A percentile compares a stretch with the other conserved stretches of the same genome.
Conservation (phyloP, 495 filamentous ascomycete genomes). For the Lineolata rhizophorae region DNA sequence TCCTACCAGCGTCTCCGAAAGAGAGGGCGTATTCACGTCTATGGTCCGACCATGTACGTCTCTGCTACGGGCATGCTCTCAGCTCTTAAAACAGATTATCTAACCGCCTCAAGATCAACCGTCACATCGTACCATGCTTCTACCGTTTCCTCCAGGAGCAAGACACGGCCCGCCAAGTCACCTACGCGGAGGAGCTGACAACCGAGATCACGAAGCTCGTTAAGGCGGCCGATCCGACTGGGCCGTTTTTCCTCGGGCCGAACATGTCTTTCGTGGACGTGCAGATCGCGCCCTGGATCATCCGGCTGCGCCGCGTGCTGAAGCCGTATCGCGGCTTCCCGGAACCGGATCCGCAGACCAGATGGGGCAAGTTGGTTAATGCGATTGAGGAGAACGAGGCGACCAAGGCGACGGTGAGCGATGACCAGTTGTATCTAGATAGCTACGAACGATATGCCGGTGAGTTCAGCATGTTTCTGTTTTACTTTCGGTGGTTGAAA, state of each 20-base stretch:
- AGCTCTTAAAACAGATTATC: constrained; percentile 1
- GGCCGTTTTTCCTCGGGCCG: constrained; percentile 65
- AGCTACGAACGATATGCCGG: constrained; percentile 44
- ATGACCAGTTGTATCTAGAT: constrained; percentile 49
- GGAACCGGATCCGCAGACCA: constrained; percentile 41
- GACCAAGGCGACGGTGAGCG: constrained; percentile 58
- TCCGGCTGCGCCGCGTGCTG: constrained; percentile 53
- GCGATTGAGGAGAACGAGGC: constrained; percentile 57
- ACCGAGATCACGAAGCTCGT: constrained; percentile 52
- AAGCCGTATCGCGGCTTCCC: constrained; percentile 66
- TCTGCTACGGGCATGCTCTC: background rate
- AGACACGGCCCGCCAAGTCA: constrained; percentile 37
- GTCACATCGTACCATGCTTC: constrained; percentile 62
- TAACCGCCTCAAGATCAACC: constrained; percentile 42
- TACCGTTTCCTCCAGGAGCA: constrained; percentile 57
- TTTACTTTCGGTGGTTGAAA: background rate
- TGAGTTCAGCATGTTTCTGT: constrained; percentile 16
- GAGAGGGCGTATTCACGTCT: constrained; percentile 57
- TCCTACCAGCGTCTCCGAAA: constrained; percentile 49
- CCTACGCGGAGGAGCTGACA: constrained; percentile 40
- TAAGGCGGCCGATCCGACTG: constrained; percentile 40
- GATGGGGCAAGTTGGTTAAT: constrained; percentile 61
- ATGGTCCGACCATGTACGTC: constrained; percentile 67
- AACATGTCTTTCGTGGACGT: constrained; percentile 63
- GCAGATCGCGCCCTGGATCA: constrained; percentile 71